phyloP scores from a whole-genome alignment of 345 rosid species.

The Carallia brachiata region DNA sequence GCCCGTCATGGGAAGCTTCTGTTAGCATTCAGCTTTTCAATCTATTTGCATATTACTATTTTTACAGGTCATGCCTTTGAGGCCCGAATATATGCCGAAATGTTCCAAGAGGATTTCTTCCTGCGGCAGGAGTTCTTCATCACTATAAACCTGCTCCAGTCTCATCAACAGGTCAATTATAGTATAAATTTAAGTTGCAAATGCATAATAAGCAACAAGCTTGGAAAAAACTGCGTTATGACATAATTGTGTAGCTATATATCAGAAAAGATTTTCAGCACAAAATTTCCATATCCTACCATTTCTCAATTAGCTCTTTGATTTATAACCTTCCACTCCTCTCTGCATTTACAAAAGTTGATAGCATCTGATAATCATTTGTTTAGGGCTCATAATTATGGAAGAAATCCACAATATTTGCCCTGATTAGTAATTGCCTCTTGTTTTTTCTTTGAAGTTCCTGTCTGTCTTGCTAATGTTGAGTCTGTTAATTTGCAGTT shows the following conservation, averaged over 20 bases:
- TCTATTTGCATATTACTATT: conserved; percentile 3
- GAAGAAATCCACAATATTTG: conserved; percentile 9
- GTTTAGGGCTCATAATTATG: conserved; percentile 7
- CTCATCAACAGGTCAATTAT: conserved; percentile 64
- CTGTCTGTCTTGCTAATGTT: conserved; percentile 17
- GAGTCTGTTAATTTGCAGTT: conserved; percentile 39
- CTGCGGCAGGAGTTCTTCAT: conserved; percentile 89
- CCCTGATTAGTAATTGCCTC: background rate
- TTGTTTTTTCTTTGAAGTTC: background rate
- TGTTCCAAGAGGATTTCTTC: conserved; percentile 89
- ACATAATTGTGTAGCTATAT: background rate
- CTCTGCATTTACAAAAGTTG: background rate
- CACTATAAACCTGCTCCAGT: conserved; percentile 68
- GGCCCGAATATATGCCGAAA: conserved; percentile 94
- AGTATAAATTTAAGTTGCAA: conserved; percentile 6
- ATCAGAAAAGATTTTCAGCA: background rate
- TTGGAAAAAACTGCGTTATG: background rate
- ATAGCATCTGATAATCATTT: background rate
- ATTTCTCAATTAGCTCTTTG: conserved; percentile 8
- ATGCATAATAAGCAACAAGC: conserved; percentile 2
- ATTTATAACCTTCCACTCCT: background rate
- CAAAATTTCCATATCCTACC: conserved; percentile 7
- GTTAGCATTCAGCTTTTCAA: background rate
- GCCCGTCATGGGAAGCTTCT: background rate
- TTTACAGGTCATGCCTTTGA: conserved; percentile 93